A percentile compares a stretch with the other conserved stretches of the same genome.
Evolutionary conservation across 495 filamentous ascomycete genomes (phyloP).

Genomic region (Evansstolkia leycettana): DNA sequence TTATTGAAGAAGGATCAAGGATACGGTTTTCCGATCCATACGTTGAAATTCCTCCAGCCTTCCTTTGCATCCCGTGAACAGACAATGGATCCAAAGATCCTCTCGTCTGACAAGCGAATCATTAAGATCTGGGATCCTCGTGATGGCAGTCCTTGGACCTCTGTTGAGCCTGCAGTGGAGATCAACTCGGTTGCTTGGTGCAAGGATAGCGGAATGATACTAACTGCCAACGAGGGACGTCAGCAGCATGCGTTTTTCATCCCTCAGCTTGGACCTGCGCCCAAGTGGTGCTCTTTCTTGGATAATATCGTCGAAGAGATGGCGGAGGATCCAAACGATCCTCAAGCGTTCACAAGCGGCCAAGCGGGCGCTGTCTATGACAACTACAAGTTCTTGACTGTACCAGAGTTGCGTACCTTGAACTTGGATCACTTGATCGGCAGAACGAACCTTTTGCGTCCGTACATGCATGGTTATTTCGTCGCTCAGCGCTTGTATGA

Average conservation of each 20-base stretch:
- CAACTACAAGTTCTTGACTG: conserved; percentile 94
- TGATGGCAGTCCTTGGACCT: conserved; percentile 79
- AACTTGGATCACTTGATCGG: conserved; percentile 81
- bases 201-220: conserved; percentile 76
- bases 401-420: conserved; percentile 65
- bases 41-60: conserved; percentile 71
- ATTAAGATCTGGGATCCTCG: conserved; percentile 92
- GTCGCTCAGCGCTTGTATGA: conserved; percentile 87
- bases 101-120: conserved; percentile 86
- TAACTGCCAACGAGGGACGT: conserved; percentile 91
- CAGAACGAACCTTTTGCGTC: conserved; percentile 70
- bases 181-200: conserved; percentile 85
- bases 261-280: conserved; percentile 82
- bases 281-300: conserved; percentile 90
- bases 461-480: conserved; percentile 99
- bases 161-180: conserved; percentile 88
- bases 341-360: conserved; percentile 44
- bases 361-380: conserved; percentile 72
- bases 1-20: conserved; percentile 88
- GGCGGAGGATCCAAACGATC: conserved; percentile 68
- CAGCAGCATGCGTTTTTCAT: conserved; percentile 94
- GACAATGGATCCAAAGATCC: conserved; percentile 66
- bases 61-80: conserved; percentile 48
- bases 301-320: conserved; percentile 98
- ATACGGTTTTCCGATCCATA: conserved; percentile 88